phyloP scores from a whole-genome alignment of 1,284 basidiomycete genomes.

The Leccinum pseudoinsigne region DNA sequence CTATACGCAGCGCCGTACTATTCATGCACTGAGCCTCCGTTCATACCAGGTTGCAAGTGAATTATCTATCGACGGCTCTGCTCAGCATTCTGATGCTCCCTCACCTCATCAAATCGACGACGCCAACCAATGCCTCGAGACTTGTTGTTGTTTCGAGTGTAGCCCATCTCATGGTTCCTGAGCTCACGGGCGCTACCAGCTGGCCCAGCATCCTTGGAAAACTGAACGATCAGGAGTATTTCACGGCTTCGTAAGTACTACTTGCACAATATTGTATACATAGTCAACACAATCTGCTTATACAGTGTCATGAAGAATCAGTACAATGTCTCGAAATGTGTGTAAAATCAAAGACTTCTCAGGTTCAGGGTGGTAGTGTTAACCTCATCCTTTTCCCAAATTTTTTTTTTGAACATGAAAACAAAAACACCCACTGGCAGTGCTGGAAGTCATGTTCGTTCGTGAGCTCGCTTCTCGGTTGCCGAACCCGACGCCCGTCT shows the following conservation, averaged over 20 bases:
- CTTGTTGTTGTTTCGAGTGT: slow-evolving; percentile 32
- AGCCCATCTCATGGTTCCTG: slow-evolving; percentile 17
- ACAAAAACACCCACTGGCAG: slow-evolving; percentile 10
- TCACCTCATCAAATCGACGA: slow-evolving; percentile 30
- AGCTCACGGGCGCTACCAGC: slow-evolving; percentile 11
- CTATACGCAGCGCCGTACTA: not conserved
- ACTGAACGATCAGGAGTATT: slow-evolving; percentile 33
- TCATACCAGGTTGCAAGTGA: slow-evolving; percentile 31
- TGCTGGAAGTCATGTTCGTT: slow-evolving; percentile 34
- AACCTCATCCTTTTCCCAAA: not conserved
- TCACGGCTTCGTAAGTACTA: slow-evolving; percentile 26
- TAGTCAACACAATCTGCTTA: not conserved
- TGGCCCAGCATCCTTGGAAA: slow-evolving; percentile 31
- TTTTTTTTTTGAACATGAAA: not conserved
- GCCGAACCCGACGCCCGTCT: slow-evolving; percentile 29
- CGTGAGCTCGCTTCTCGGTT: slow-evolving; percentile 35
- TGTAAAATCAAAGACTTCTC: slow-evolving; percentile 8
- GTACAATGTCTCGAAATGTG: slow-evolving; percentile 38
- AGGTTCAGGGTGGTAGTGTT: not conserved
- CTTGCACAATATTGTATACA: not conserved
- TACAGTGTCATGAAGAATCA: slow-evolving; percentile 25
- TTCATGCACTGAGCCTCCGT: not conserved
- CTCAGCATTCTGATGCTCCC: slow-evolving; percentile 35
- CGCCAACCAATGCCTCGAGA: slow-evolving; percentile 23
- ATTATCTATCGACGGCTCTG: slow-evolving; percentile 33